phyloP scores from a whole-genome alignment of 306 rosid species.

The Lathyrus aphaca region DNA sequence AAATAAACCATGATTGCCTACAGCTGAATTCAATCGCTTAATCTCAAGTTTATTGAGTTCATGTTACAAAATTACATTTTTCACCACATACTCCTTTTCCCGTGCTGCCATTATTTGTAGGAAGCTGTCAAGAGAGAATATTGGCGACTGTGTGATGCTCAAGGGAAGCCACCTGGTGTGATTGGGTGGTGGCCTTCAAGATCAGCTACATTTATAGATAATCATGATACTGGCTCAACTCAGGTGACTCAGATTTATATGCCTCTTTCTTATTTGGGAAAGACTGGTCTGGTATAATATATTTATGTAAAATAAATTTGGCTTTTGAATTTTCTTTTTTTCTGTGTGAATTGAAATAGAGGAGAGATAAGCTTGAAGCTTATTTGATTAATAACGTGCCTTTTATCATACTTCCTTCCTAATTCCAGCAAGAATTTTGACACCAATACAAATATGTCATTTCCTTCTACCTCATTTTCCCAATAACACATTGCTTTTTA shows the following conservation, averaged over 20 bases:
- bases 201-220: conserved; percentile 78
- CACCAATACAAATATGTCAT: conserved; percentile 21
- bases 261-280: background rate
- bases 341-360: conserved; percentile 6
- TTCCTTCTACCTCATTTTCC: conserved; percentile 5
- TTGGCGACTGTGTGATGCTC: conserved; percentile 78
- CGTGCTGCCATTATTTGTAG: conserved; percentile 43
- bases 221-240: conserved; percentile 93
- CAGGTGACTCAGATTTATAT: conserved; percentile 57
- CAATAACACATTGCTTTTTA: conserved; percentile 10
- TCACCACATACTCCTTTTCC: background rate
- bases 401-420: background rate
- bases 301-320: conserved; percentile 15
- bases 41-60: conserved; percentile 2
- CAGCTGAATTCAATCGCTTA: background rate
- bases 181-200: conserved; percentile 96
- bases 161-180: conserved; percentile 91
- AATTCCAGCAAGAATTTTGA: conserved; percentile 15
- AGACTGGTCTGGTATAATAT: background rate
- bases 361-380: conserved; percentile 7
- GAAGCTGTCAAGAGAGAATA: conserved; percentile 88
- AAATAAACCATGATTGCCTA: background rate
- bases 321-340: conserved; percentile 18
- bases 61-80: conserved; percentile 14
- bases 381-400: background rate